These are phyloP conservation scores for Sequoia sempervirens DNA, from an alignment of 75 land plant genomes.

Conservation along the genomic window DNA sequence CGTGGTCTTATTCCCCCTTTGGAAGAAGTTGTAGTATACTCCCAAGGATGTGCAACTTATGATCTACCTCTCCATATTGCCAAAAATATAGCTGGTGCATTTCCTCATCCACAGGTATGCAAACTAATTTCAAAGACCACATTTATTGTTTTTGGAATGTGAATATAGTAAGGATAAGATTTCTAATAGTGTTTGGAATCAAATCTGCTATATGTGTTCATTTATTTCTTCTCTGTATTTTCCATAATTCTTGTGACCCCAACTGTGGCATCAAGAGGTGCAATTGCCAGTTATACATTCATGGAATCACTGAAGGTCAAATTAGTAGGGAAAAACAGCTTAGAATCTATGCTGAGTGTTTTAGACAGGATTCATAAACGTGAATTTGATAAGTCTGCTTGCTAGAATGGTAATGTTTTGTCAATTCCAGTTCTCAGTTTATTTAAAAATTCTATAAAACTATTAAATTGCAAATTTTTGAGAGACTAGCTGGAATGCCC, in stretches of 20 bases:
- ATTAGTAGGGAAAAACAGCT: too few species aligned
- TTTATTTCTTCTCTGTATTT: neutral
- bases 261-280: neutral
- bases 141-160: neutral
- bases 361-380: neutral
- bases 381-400: too few species aligned
- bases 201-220: neutral
- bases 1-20: slow-evolving; percentile 56
- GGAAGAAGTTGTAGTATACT: slow-evolving; percentile 75
- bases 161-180: neutral
- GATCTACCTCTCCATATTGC: slow-evolving; percentile 68
- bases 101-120: slow-evolving; percentile 88
- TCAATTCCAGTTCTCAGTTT: too few species aligned
- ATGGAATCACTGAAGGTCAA: neutral
- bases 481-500: too few species aligned
- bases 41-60: slow-evolving; percentile 72
- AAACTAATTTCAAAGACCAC: neutral
- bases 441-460: too few species aligned
- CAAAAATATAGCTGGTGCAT: slow-evolving; percentile 29
- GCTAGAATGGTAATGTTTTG: too few species aligned
- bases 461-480: too few species aligned
- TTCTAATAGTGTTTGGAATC: neutral
- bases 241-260: neutral
- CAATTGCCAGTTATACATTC: neutral
- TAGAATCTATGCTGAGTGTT: neutral